Evolutionary conservation across 2,329 filamentous ascomycete species (phyloP), one percentile per base, ranked within the genome.

Genomic region (Botrytis tulipae): DNA sequence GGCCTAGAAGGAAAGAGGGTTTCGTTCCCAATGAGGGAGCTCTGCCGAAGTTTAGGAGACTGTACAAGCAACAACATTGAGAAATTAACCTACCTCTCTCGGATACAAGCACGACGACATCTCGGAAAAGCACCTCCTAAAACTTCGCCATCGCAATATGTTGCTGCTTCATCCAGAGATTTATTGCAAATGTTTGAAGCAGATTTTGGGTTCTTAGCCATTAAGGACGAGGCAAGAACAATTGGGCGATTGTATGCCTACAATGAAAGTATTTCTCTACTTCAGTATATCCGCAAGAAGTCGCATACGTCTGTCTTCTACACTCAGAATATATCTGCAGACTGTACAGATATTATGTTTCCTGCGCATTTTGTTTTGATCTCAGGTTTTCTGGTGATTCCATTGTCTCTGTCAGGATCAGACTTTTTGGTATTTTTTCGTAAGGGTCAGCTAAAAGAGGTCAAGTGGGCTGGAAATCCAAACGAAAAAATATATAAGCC

Each of bases 391-490:
- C 84, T 97, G 0, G 91, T 97, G 72, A 93, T 97, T 0, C 94
- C 94, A 0, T 83, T 97, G 3, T 95, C 92, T n/a, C 85, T 89
- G 0, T 89, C 89, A 3, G 94, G 94, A 1, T 86, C 85, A 46
- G 94, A 97, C 78, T 97, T 97, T 78, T 97, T 97, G 62, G 92
- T 94, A 0, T 97, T 97, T 80, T 97, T 97, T 83, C 89, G 94
- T 22, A 91, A 87, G 77, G 90, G 91, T 0, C 93, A 95, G 78
- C 80, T 89, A 40, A 92, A 88, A 79, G 91, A 94, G 82, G 93
- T 93, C 25, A 95, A 91, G 81, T 77, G 91, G 94, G 94, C 92
- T 2, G 94, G 91, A 5, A 97, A 94, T 78, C 93, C 93, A 0
- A 95, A 96, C 78, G 92, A 96, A 74, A 96, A 95, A 80, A 86